A percentile compares a stretch with the other conserved stretches of the same genome.
phyloP scores from a whole-genome alignment of 345 rosid genomes.

The Acer yangbiense region DNA sequence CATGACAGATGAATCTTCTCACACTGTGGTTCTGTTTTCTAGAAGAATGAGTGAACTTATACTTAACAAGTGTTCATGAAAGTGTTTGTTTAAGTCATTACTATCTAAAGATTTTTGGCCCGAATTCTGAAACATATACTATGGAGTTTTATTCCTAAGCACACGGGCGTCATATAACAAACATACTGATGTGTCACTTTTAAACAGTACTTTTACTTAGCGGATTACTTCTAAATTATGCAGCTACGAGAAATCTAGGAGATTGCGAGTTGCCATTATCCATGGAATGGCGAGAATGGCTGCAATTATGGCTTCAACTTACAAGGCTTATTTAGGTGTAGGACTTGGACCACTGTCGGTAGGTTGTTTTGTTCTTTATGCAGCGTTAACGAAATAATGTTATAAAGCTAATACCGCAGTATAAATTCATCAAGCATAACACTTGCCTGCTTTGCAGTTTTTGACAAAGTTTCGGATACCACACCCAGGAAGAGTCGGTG shows the following conservation, averaged over 20 bases:
- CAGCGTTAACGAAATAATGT: neutral
- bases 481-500: slow-evolving; percentile 89
- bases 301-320: slow-evolving; percentile 94
- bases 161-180: neutral
- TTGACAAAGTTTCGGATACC: slow-evolving; percentile 83
- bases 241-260: slow-evolving; percentile 80
- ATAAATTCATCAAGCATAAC: slow-evolving; percentile 13
- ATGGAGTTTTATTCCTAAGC: neutral
- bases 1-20: slow-evolving; percentile 2
- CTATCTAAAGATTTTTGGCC: neutral
- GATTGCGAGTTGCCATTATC: slow-evolving; percentile 75
- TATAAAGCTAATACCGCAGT: slow-evolving; percentile 5
- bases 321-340: slow-evolving; percentile 92
- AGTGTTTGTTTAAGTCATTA: neutral
- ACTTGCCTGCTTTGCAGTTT: slow-evolving; percentile 52
- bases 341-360: slow-evolving; percentile 96
- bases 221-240: neutral
- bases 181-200: neutral
- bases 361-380: slow-evolving; percentile 22
- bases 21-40: neutral
- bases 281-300: slow-evolving; percentile 96
- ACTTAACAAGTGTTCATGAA: neutral
- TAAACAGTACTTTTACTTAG: neutral
- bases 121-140: neutral
- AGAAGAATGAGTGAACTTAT: neutral